Evolutionary conservation across 768 basidiomycete genomes (phyloP).

Genomic region (Mycena albidolilacea): DNA sequence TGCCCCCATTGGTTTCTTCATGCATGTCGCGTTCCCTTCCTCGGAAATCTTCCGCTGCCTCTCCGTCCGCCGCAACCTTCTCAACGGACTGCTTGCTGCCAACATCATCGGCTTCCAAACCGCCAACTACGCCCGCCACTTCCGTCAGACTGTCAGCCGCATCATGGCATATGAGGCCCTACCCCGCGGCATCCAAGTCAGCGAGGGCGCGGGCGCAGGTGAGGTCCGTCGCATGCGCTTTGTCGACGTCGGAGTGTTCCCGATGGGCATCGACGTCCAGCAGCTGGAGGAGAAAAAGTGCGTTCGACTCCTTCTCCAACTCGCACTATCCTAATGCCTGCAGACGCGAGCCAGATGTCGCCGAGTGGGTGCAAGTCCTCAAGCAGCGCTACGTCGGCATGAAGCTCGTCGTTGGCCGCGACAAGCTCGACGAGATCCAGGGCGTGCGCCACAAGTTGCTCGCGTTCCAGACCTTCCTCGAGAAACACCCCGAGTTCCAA

Average conservation of each 20-base stretch:
- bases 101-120: conserved; percentile 96
- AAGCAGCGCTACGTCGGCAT: conserved; percentile 87
- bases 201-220: conserved; percentile 51
- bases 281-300: conserved; percentile 78
- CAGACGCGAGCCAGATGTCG: conserved; percentile 82
- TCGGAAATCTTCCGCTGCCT: conserved; percentile 97
- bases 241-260: conserved; percentile 90
- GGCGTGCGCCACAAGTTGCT: conserved; percentile 88
- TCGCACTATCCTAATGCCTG: conserved; percentile 14
- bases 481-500: conserved; percentile 84
- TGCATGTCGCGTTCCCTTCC: conserved; percentile 96
- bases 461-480: conserved; percentile 87
- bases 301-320: conserved; percentile 35
- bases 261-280: conserved; percentile 90
- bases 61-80: conserved; percentile 80
- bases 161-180: conserved; percentile 86
- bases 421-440: conserved; percentile 92
- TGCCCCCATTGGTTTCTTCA: conserved; percentile 92
- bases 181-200: conserved; percentile 85
- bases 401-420: conserved; percentile 90
- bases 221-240: conserved; percentile 64
- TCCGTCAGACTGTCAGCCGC: conserved; percentile 86
- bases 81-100: conserved; percentile 92
- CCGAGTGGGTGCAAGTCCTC: conserved; percentile 86
- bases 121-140: conserved; percentile 86